Evolutionary conservation across 2,329 filamentous ascomycete species (phyloP).

Genomic region (Exophiala viscosa): DNA sequence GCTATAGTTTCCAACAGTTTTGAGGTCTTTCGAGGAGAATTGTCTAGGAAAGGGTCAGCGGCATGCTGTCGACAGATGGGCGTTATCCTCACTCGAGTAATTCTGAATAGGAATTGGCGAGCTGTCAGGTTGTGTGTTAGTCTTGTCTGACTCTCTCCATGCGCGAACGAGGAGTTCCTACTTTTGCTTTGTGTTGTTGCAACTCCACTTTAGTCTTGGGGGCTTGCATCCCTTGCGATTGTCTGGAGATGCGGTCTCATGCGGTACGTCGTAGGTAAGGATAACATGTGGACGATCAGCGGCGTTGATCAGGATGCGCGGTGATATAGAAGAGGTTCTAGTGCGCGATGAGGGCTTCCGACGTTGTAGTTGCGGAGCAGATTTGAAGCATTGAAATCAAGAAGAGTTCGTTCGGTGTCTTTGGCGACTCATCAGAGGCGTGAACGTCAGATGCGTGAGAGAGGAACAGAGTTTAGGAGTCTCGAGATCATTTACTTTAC

Average conservation of each 20-base stretch:
- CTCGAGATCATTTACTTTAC: not conserved
- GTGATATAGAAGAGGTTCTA: not conserved
- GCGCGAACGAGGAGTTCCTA: slow-evolving; percentile 26
- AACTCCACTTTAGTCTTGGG: slow-evolving; percentile 52
- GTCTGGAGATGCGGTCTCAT: slow-evolving; percentile 9
- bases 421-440: not conserved
- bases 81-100: slow-evolving; percentile 72
- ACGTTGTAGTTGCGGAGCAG: not conserved
- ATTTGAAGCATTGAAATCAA: not conserved
- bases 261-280: slow-evolving; percentile 9
- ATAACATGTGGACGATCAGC: slow-evolving; percentile 20
- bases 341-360: not conserved
- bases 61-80: slow-evolving; percentile 6
- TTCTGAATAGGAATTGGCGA: slow-evolving; percentile 94
- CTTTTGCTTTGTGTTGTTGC: slow-evolving; percentile 59
- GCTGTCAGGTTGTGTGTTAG: slow-evolving; percentile 52
- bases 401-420: not conserved
- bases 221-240: slow-evolving; percentile 38
- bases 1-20: slow-evolving; percentile 90
- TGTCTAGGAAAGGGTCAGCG: slow-evolving; percentile 57
- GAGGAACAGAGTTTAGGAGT: not conserved
- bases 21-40: slow-evolving; percentile 86
- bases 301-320: not conserved
- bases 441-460: not conserved
- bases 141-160: not conserved